These are phyloP conservation scores for Zymoseptoria tritici DNA, from an alignment of 2,329 filamentous ascomycete genomes.

Conservation along the genomic window DNA sequence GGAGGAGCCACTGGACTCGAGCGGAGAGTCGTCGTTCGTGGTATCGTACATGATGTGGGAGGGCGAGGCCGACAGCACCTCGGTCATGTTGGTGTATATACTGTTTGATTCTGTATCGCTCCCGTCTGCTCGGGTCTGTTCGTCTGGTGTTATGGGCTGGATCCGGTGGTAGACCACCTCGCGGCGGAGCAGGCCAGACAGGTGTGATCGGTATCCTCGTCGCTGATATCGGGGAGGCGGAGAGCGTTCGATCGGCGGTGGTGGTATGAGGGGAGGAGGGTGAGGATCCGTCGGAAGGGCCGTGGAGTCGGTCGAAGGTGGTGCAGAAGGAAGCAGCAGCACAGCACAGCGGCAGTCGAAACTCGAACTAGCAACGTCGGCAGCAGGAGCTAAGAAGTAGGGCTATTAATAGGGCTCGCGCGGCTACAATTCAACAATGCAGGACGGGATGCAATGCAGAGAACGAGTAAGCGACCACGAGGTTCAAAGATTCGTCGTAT, in stretches of 20 bases:
- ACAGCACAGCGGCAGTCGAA: background rate
- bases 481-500: background rate
- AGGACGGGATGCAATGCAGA: background rate
- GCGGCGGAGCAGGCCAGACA: background rate
- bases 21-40: background rate
- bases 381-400: background rate
- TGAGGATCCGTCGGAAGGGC: background rate
- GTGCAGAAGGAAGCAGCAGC: background rate
- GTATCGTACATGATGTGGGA: background rate
- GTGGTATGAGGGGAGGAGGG: background rate
- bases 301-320: background rate
- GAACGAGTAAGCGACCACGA: background rate
- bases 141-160: background rate
- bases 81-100: constrained; percentile 9
- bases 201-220: background rate
- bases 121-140: background rate
- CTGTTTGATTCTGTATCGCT: background rate
- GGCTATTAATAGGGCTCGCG: background rate
- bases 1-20: constrained; percentile 1
- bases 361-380: background rate
- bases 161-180: background rate
- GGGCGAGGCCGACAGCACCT: constrained; percentile 10
- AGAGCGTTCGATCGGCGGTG: background rate
- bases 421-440: background rate
- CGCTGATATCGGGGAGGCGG: no score